These are phyloP conservation scores for Marasmius tenuissimus DNA, from an alignment of 1,284 basidiomycete genomes.

Conservation along the genomic window DNA sequence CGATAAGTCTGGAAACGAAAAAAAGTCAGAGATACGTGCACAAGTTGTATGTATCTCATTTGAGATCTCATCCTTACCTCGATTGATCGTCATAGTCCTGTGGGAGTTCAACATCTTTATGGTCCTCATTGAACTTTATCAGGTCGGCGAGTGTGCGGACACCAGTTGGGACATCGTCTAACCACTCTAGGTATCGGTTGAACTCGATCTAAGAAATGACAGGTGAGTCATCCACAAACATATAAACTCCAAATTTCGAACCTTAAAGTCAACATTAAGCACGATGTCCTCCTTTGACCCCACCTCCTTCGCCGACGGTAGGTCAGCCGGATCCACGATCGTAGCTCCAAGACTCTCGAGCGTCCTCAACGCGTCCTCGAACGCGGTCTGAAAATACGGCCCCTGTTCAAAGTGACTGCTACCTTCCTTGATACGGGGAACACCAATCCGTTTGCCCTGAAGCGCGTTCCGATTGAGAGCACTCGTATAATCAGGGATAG, in stretches of 20 bases:
- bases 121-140: conserved; percentile 53
- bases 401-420: conserved; percentile 41
- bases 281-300: conserved; percentile 52
- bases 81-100: conserved; percentile 46
- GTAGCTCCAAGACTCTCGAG: conserved; percentile 56
- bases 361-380: conserved; percentile 47
- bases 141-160: conserved; percentile 54
- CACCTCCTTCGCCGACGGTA: conserved; percentile 57
- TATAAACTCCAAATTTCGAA: conserved; percentile 9
- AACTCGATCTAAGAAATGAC: conserved; percentile 43
- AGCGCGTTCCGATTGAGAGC: conserved; percentile 51
- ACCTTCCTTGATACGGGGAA: conserved; percentile 50
- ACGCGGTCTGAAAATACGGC: conserved; percentile 42
- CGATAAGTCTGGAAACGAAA: conserved; percentile 37
- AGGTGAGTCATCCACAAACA: background rate
- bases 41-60: background rate
- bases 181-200: conserved; percentile 42
- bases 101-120: conserved; percentile 50
- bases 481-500: conserved; percentile 55
- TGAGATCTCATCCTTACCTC: conserved; percentile 25
- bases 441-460: conserved; percentile 59
- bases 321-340: conserved; percentile 61
- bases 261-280: conserved; percentile 59
- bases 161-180: conserved; percentile 50
- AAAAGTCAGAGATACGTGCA: background rate